Percentiles rank a stretch among this genome's conserved stretches.
Evolutionary conservation across 2,329 filamentous ascomycete genomes (phyloP).

Genomic region (Ilyonectria robusta): DNA sequence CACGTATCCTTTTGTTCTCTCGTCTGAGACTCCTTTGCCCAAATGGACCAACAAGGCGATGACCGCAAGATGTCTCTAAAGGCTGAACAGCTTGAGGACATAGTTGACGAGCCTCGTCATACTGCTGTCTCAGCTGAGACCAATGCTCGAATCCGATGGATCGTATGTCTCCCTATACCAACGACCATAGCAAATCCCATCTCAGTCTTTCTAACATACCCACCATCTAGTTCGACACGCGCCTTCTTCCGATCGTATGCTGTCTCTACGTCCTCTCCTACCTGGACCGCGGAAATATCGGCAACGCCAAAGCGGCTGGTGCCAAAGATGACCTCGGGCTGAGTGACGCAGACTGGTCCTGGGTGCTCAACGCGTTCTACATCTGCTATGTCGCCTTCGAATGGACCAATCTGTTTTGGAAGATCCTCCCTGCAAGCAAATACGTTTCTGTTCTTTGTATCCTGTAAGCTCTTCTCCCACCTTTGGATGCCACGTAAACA

Average conservation of each 20-base stretch:
- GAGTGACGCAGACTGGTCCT: constrained; percentile 33
- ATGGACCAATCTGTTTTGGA: constrained; percentile 42
- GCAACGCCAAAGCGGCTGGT: constrained; percentile 39
- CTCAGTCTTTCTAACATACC: background rate
- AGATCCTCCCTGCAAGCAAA: constrained; percentile 33
- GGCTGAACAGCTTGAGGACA: constrained; percentile 27
- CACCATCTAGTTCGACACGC: constrained; percentile 33
- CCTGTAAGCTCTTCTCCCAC: constrained; percentile 17
- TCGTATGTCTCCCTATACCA: background rate
- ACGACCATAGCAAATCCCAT: background rate
- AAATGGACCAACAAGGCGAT: constrained; percentile 10
- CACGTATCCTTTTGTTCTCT: background rate
- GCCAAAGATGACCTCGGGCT: constrained; percentile 32
- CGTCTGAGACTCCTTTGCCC: background rate
- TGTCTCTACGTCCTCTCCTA: constrained; percentile 41
- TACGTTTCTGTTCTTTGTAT: constrained; percentile 34
- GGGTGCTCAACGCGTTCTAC: constrained; percentile 42
- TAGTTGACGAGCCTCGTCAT: constrained; percentile 10
- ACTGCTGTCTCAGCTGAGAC: constrained; percentile 13
- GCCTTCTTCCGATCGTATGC: constrained; percentile 36
- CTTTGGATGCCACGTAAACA: background rate
- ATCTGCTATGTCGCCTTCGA: constrained; percentile 38
- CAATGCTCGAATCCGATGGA: constrained; percentile 19
- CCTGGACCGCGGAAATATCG: constrained; percentile 40
- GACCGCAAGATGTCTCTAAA: constrained; percentile 24